phyloP scores from a whole-genome alignment of 23 red algal genomes.

The Gracilaria caudata region DNA sequence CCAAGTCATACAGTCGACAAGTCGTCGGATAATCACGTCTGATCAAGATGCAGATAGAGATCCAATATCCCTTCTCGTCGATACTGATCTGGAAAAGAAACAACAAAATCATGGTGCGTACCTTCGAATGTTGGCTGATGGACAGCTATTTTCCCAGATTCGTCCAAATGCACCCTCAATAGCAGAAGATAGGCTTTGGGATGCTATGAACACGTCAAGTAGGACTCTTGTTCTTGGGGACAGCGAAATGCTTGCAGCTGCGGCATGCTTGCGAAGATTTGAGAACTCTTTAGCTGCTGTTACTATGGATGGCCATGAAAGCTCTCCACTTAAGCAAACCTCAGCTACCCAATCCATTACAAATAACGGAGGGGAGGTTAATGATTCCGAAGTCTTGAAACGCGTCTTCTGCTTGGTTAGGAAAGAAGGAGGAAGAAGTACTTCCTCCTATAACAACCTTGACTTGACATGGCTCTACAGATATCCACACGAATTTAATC shows the following conservation, averaged over 20 bases:
- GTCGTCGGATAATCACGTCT: slow-evolving; percentile 47
- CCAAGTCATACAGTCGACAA: slow-evolving; percentile 15
- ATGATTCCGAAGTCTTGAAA: background rate
- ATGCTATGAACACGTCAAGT: slow-evolving; percentile 13
- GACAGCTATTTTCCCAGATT: slow-evolving; percentile 46
- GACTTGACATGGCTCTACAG: slow-evolving; percentile 41
- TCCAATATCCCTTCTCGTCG: slow-evolving; percentile 43
- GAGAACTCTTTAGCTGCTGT: slow-evolving; percentile 22
- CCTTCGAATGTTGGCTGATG: slow-evolving; percentile 40
- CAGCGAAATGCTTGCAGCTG: slow-evolving; percentile 53
- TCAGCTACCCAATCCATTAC: background rate
- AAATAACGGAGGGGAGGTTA: background rate
- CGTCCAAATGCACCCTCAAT: slow-evolving; percentile 48
- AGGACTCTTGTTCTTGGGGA: slow-evolving; percentile 13
- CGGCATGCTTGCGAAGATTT: slow-evolving; percentile 31
- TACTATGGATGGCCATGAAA: background rate
- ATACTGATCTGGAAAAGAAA: slow-evolving; percentile 59
- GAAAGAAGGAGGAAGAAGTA: background rate
- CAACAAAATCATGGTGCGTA: slow-evolving; percentile 22
- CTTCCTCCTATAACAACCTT: background rate
- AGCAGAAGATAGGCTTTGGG: slow-evolving; percentile 62
- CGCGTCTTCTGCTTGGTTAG: background rate
- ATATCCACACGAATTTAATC: slow-evolving; percentile 39
- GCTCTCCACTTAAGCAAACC: background rate
- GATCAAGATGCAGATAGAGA: slow-evolving; percentile 30